phyloP scores from a whole-genome alignment of 148 eudicot species.

The Fagopyrum homotropicum region DNA sequence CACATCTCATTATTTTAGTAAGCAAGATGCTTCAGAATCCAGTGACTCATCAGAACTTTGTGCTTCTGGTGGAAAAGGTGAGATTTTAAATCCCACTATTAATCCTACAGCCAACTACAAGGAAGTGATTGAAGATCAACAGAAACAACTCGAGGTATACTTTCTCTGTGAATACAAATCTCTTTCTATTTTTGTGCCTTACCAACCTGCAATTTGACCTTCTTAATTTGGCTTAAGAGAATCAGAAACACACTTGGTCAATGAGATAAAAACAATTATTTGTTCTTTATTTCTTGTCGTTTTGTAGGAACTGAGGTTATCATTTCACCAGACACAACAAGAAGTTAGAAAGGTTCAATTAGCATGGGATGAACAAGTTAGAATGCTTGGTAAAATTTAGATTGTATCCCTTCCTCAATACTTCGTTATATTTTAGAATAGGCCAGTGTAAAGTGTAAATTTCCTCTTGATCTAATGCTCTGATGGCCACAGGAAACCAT shows the following conservation, averaged over 20 bases:
- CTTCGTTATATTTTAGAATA: neutral
- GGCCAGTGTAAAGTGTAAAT: neutral
- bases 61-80: constrained; percentile 58
- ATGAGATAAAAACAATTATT: neutral
- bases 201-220: neutral
- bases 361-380: constrained; percentile 64
- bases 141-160: constrained; percentile 61
- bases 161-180: neutral
- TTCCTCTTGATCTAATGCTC: constrained; percentile 5
- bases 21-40: constrained; percentile 32
- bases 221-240: neutral
- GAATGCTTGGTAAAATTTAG: constrained; percentile 46
- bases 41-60: constrained; percentile 48
- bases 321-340: constrained; percentile 38
- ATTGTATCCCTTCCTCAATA: neutral
- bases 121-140: constrained; percentile 45
- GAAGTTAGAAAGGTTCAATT: constrained; percentile 44
- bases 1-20: constrained; percentile 52
- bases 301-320: constrained; percentile 54
- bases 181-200: neutral
- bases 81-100: constrained; percentile 16
- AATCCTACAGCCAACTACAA: constrained; percentile 21
- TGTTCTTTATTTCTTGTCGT: neutral
- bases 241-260: neutral
- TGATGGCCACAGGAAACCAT: constrained; percentile 40